A percentile compares a stretch with the other conserved stretches of the same genome.
phyloP scores from a whole-genome alignment of 805 yeast genomes.

The Yamadazyma olivae region DNA sequence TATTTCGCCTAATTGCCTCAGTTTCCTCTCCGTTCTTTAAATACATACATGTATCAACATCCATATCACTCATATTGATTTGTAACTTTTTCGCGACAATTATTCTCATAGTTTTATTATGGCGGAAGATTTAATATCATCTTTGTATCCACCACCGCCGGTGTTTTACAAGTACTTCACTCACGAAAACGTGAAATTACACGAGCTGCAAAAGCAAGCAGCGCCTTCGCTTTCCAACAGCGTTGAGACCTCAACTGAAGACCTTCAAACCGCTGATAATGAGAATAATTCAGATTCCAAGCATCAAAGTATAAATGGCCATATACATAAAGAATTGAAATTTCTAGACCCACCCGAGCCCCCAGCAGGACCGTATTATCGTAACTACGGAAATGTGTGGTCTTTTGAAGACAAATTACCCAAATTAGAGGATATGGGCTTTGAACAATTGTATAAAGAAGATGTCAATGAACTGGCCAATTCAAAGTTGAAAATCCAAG shows the following conservation, averaged over 20 bases:
- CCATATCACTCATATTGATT: constrained; percentile 28
- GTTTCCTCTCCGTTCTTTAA: neutral
- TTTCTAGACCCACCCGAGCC: constrained; percentile 63
- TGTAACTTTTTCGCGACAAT: neutral
- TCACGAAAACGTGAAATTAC: constrained; percentile 52
- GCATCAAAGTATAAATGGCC: neutral
- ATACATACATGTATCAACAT: constrained; percentile 24
- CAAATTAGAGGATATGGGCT: constrained; percentile 70
- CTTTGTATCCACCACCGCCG: constrained; percentile 95
- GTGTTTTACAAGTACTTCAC: constrained; percentile 75
- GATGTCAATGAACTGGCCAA: constrained; percentile 28
- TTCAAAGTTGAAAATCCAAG: constrained; percentile 54
- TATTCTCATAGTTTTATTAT: neutral
- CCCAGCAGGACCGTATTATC: constrained; percentile 63
- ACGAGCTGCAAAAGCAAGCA: constrained; percentile 17
- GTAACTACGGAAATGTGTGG: constrained; percentile 93
- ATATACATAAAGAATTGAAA: constrained; percentile 44
- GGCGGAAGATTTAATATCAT: constrained; percentile 41
- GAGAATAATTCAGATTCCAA: neutral
- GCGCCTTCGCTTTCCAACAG: neutral
- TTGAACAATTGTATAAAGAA: constrained; percentile 63
- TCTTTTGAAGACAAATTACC: constrained; percentile 75
- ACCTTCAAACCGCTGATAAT: neutral
- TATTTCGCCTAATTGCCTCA: neutral
- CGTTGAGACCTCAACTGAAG: neutral